These are phyloP conservation scores for Rubia yunnanensis DNA, from an alignment of 257 asterid genomes.

Conservation along the genomic window DNA sequence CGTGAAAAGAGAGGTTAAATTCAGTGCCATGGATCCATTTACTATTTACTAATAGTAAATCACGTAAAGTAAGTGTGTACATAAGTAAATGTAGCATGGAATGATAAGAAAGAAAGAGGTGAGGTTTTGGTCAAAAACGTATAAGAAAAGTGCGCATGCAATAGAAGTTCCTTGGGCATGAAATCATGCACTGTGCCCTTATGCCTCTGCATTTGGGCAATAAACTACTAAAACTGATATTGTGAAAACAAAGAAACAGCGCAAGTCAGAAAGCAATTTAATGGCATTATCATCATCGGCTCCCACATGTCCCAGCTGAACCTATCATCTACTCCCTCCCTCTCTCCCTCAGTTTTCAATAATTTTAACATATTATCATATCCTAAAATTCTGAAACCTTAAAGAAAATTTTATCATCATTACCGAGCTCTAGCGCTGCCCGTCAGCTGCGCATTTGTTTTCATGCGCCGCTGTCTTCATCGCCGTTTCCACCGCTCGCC, in stretches of 20 bases:
- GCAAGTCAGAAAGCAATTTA: neutral
- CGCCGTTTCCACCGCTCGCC: too few relatives aligned
- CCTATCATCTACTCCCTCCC: neutral
- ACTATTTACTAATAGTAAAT: too few relatives aligned
- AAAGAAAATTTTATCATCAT: too few relatives aligned
- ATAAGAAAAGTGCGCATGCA: slow-evolving; percentile 8
- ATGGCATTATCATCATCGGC: neutral
- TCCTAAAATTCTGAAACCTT: too few relatives aligned
- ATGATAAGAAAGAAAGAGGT: neutral
- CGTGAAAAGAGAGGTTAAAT: neutral
- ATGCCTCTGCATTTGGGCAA: neutral
- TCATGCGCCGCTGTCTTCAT: too few relatives aligned
- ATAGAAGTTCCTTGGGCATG: neutral
- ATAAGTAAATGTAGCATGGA: too few relatives aligned
- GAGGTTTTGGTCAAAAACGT: slow-evolving; percentile 5
- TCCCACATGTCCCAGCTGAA: neutral
- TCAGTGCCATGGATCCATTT: too few relatives aligned
- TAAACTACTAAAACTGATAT: too few relatives aligned
- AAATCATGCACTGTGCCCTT: neutral
- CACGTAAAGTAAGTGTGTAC: too few relatives aligned
- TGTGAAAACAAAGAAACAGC: neutral
- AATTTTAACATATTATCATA: too few relatives aligned
- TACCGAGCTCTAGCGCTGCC: too few relatives aligned
- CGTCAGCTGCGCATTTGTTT: too few relatives aligned
- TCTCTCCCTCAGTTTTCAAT: neutral